Percentiles rank a stretch among this genome's conserved stretches.
Evolutionary conservation across 805 yeast species (phyloP).

Genomic region (Naumovozyma castellii): DNA sequence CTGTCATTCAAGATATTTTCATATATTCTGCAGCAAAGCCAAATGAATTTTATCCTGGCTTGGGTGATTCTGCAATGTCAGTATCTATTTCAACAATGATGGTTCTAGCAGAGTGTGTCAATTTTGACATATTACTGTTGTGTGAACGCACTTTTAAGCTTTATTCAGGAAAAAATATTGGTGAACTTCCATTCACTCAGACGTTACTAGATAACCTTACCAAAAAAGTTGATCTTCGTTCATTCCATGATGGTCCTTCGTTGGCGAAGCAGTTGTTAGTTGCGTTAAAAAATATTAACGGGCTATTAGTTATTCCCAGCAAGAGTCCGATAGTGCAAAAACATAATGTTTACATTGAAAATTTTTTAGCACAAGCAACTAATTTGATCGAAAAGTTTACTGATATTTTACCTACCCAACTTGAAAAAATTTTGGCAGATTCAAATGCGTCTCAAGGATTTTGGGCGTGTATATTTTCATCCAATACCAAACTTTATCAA

Average conservation of each 20-base stretch:
- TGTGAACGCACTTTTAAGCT: conserved; percentile 34
- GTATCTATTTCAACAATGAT: conserved; percentile 30
- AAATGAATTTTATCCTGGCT: conserved; percentile 21
- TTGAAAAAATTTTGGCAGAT: conserved; percentile 34
- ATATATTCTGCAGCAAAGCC: conserved; percentile 27
- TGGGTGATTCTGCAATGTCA: conserved; percentile 23
- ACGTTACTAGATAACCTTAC: conserved; percentile 26
- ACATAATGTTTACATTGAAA: conserved; percentile 23
- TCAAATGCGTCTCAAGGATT: conserved; percentile 47
- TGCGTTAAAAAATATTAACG: conserved; percentile 27
- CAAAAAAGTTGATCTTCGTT: conserved; percentile 17
- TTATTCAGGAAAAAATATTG: conserved; percentile 22
- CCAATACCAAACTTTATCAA: conserved; percentile 49
- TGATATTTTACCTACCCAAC: conserved; percentile 31
- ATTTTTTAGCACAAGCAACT: conserved; percentile 26
- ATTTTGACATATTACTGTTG: conserved; percentile 39
- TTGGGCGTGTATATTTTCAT: conserved; percentile 67
- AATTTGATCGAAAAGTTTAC: conserved; percentile 33
- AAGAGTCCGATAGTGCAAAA: conserved; percentile 12
- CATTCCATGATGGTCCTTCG: conserved; percentile 27
- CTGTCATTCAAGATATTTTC: conserved; percentile 26
- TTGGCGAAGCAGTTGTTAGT: conserved; percentile 24
- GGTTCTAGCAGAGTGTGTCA: conserved; percentile 34
- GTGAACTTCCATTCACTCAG: conserved; percentile 25
- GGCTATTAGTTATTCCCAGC: conserved; percentile 21